Conservation (phyloP, 441 rosid species). For the Mallotus repandus region DNA sequence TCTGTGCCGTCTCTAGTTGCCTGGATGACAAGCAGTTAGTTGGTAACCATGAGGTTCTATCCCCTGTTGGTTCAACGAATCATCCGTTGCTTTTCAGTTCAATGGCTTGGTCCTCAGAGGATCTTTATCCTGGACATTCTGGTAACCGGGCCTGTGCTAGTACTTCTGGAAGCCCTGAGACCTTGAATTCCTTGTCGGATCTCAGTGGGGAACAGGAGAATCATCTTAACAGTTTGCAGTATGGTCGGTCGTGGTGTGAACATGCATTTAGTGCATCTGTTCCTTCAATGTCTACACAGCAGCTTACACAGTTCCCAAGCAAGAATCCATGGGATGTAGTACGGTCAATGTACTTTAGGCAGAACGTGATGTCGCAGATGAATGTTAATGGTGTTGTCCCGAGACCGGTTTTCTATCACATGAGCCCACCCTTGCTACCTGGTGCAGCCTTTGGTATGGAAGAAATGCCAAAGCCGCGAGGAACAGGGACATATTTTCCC, state of each 20-base stretch:
- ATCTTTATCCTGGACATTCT: conserved; percentile 36
- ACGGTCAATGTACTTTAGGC: conserved; percentile 47
- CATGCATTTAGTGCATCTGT: conserved; percentile 38
- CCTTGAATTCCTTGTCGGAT: conserved; percentile 41
- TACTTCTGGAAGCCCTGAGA: conserved; percentile 26
- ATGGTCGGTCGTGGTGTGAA: conserved; percentile 47
- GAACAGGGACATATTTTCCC: conserved; percentile 89
- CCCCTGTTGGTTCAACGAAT: conserved; percentile 32
- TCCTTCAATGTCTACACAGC: conserved; percentile 21
- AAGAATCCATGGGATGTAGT: conserved; percentile 63
- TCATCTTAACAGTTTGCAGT: conserved; percentile 41
- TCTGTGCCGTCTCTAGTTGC: conserved; percentile 17
- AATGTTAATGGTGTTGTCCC: conserved; percentile 46
- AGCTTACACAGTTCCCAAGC: conserved; percentile 45
- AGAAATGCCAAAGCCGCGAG: conserved; percentile 67
- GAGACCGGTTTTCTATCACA: conserved; percentile 43
- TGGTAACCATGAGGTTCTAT: conserved; percentile 32
- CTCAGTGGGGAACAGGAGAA: conserved; percentile 58
- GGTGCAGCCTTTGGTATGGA: conserved; percentile 50
- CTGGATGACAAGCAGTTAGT: conserved; percentile 31
- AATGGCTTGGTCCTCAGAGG: conserved; percentile 38
- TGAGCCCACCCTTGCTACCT: conserved; percentile 45
- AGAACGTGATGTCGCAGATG: conserved; percentile 34
- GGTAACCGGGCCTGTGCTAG: conserved; percentile 29
- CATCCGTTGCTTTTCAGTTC: conserved; percentile 29